phyloP scores from a whole-genome alignment of 495 filamentous ascomycete genomes.

The Xylaria nigripes region DNA sequence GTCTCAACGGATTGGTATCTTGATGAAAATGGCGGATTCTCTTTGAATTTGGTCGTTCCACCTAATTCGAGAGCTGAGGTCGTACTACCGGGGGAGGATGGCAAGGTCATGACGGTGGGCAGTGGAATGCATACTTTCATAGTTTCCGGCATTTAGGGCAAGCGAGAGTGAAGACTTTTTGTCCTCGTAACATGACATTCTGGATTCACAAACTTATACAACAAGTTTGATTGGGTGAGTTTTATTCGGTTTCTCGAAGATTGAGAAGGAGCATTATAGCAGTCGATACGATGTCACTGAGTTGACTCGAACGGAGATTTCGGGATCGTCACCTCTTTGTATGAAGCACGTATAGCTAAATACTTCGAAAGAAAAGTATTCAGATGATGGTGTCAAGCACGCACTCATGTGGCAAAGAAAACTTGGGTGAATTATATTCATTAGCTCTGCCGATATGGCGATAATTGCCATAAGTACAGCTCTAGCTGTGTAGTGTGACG shows the following conservation, averaged over 20 bases:
- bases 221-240: neutral
- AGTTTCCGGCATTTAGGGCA: neutral
- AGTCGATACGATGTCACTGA: too few species aligned
- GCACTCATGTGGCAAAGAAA: too few species aligned
- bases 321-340: too few species aligned
- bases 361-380: too few species aligned
- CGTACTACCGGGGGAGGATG: constrained; percentile 10
- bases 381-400: neutral
- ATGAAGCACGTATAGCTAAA: too few species aligned
- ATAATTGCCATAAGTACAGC: neutral
- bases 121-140: constrained; percentile 7
- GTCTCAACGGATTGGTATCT: constrained; percentile 20
- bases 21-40: constrained; percentile 17
- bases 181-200: neutral
- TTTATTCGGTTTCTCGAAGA: neutral
- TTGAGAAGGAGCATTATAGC: too few species aligned
- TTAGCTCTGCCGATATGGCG: neutral
- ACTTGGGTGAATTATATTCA: neutral
- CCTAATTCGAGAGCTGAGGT: constrained; percentile 23
- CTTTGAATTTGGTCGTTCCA: constrained; percentile 19
- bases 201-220: neutral
- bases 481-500: too few species aligned
- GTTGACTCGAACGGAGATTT: too few species aligned
- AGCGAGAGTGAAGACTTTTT: neutral
- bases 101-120: neutral